Conservation (phyloP, 2,329 filamentous ascomycete species). For the Incumbomyces lentus region DNA sequence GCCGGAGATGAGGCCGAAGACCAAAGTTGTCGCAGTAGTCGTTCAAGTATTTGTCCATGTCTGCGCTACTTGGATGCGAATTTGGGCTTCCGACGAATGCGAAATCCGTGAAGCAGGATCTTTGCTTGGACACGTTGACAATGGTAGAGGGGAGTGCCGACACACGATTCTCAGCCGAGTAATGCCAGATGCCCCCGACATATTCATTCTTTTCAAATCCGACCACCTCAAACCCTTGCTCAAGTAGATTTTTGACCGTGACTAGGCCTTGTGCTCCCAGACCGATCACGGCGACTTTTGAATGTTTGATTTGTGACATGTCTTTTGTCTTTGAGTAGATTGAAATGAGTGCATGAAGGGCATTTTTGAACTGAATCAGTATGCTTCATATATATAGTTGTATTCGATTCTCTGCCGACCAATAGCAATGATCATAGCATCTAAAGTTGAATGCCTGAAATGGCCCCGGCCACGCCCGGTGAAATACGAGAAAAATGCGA, state of each 20-base stretch:
- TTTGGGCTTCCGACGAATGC: slow-evolving; percentile 14
- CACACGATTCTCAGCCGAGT: slow-evolving; percentile 24
- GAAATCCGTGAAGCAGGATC: slow-evolving; percentile 18
- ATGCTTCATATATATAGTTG: no score
- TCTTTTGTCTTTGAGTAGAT: no score
- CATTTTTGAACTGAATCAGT: no score
- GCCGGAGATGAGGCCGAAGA: slow-evolving; percentile 10
- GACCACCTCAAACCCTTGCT: slow-evolving; percentile 36
- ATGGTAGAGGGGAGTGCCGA: slow-evolving; percentile 10
- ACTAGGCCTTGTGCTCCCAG: slow-evolving; percentile 27
- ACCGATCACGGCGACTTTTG: slow-evolving; percentile 4
- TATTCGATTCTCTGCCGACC: no score
- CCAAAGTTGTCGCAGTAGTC: slow-evolving; percentile 14
- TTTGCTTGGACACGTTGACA: slow-evolving; percentile 12
- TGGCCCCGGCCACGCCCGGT: no score
- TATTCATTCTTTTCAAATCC: slow-evolving; percentile 35
- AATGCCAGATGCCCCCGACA: slow-evolving; percentile 38
- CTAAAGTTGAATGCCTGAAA: no score
- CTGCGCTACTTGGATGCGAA: slow-evolving; percentile 6
- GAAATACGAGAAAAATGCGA: no score
- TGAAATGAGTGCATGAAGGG: no score
- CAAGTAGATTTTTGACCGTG: slow-evolving; percentile 34
- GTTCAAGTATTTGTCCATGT: slow-evolving; percentile 15
- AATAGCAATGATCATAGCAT: no score
- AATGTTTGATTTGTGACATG: not conserved